Percentiles rank a stretch among this genome's conserved stretches.
These are phyloP conservation scores for Neofusicoccum sp. DNA, from an alignment of 2,329 filamentous ascomycete species.

Conservation along the genomic window DNA sequence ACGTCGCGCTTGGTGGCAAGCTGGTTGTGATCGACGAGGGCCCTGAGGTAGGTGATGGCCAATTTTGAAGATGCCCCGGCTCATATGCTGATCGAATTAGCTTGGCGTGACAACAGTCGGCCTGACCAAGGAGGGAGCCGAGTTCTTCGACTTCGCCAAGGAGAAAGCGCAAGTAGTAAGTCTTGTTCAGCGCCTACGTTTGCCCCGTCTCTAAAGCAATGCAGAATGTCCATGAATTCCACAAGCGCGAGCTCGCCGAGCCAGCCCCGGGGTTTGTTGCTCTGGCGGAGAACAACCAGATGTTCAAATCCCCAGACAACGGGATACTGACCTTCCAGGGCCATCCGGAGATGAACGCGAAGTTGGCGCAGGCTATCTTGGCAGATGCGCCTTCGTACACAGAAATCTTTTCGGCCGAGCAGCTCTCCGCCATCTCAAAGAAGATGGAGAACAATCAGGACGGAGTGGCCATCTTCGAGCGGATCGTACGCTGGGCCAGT, in stretches of 20 bases:
- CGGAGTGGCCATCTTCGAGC: slow-evolving; percentile 8
- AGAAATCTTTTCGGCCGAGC: background rate
- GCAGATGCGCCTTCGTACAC: slow-evolving; percentile 8
- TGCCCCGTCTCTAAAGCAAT: background rate
- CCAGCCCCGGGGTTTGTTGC: slow-evolving; percentile 10
- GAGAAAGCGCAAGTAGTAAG: background rate
- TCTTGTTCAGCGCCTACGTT: background rate
- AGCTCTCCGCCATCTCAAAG: background rate
- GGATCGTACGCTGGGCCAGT: slow-evolving; percentile 4
- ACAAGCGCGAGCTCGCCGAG: slow-evolving; percentile 8
- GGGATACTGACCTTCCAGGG: slow-evolving; percentile 18
- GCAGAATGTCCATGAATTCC: slow-evolving; percentile 16
- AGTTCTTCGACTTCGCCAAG: slow-evolving; percentile 13
- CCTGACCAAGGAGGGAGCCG: background rate
- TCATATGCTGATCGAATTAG: background rate
- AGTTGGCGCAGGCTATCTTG: slow-evolving; percentile 4
- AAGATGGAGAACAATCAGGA: slow-evolving; percentile 5
- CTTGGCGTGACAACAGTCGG: slow-evolving; percentile 2
- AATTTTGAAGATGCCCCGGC: background rate
- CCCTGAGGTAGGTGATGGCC: slow-evolving; percentile 3
- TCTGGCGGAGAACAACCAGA: slow-evolving; percentile 5
- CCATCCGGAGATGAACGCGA: slow-evolving; percentile 17
- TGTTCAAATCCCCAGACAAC: slow-evolving; percentile 13
- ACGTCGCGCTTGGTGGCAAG: slow-evolving; percentile 12
- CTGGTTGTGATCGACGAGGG: slow-evolving; percentile 7